Evolutionary conservation across 2,329 filamentous ascomycete genomes (phyloP).

Genomic region (Aureobasidium sp.): DNA sequence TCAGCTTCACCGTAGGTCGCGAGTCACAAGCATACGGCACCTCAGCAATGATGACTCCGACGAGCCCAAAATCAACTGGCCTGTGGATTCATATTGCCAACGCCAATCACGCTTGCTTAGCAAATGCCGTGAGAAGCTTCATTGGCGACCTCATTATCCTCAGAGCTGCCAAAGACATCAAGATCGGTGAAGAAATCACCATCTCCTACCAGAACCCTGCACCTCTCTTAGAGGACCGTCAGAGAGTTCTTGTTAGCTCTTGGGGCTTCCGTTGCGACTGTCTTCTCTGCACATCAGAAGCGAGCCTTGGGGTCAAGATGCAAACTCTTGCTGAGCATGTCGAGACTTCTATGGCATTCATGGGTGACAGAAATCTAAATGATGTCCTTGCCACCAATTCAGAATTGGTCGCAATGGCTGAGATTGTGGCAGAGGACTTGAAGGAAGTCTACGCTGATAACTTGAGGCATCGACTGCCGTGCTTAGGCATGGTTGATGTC

Average conservation of each 20-base stretch:
- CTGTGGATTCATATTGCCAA: slow-evolving; percentile 37
- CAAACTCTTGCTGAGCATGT: not conserved
- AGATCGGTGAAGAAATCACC: slow-evolving; percentile 21
- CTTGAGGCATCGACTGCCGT: not conserved
- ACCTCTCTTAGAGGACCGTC: not conserved
- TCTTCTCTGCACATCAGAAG: not conserved
- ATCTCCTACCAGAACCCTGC: slow-evolving; percentile 6
- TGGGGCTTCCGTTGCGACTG: not conserved
- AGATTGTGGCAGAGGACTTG: not conserved
- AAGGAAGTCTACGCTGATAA: not conserved
- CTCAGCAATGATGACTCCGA: slow-evolving; percentile 3
- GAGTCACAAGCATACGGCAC: not conserved
- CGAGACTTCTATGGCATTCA: not conserved
- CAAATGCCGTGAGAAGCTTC: slow-evolving; percentile 33
- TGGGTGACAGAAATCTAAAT: not conserved
- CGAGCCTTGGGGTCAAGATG: not conserved
- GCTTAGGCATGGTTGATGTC: not conserved
- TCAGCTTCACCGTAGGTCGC: not conserved
- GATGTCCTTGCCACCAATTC: not conserved
- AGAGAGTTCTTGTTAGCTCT: not conserved
- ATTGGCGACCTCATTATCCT: slow-evolving; percentile 38
- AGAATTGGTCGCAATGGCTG: not conserved
- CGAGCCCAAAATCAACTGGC: not conserved
- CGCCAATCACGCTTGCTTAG: slow-evolving; percentile 39
- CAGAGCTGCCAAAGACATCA: slow-evolving; percentile 35